A percentile compares a stretch with the other conserved stretches of the same genome.
phyloP scores from a whole-genome alignment of 1,284 basidiomycete genomes.

The Cutaneotrichosporon cavernicola region DNA sequence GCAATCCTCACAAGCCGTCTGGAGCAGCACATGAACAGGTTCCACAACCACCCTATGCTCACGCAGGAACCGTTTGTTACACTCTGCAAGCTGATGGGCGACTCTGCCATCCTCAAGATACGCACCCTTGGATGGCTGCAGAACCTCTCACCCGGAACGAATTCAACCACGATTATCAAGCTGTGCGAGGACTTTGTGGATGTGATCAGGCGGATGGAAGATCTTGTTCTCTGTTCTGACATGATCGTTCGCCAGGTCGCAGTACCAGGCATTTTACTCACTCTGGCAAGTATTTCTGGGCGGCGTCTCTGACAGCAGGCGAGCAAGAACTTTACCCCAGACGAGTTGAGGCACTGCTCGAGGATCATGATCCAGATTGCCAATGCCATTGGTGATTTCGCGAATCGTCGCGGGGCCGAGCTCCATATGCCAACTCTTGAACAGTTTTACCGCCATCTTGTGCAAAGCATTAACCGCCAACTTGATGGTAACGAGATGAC shows the following conservation, averaged over 20 bases:
- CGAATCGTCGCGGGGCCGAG: conserved; percentile 1
- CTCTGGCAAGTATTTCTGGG: conserved; percentile 11
- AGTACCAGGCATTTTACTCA: conserved; percentile 13
- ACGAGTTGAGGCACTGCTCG: conserved; percentile 5
- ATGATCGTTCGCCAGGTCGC: conserved; percentile 9
- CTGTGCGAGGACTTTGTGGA: conserved; percentile 17
- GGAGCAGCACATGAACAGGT: conserved; percentile 13
- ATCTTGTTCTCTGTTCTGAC: conserved; percentile 19
- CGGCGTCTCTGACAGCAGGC: neutral
- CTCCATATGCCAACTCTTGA: conserved; percentile 8
- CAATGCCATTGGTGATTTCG: neutral
- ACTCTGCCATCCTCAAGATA: conserved; percentile 14
- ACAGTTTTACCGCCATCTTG: conserved; percentile 13
- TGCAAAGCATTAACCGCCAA: neutral
- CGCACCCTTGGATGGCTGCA: conserved; percentile 11
- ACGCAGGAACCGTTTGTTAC: conserved; percentile 6
- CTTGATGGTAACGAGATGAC: neutral
- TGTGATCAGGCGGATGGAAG: conserved; percentile 4
- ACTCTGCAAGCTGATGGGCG: conserved; percentile 11
- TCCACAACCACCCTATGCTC: conserved; percentile 12
- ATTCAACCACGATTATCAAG: conserved; percentile 8
- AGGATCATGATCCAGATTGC: conserved; percentile 5
- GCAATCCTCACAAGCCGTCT: neutral
- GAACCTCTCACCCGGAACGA: neutral
- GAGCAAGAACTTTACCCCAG: neutral